Conservation (phyloP, 2,329 filamentous ascomycete genomes). For the Fusarium concolor region DNA sequence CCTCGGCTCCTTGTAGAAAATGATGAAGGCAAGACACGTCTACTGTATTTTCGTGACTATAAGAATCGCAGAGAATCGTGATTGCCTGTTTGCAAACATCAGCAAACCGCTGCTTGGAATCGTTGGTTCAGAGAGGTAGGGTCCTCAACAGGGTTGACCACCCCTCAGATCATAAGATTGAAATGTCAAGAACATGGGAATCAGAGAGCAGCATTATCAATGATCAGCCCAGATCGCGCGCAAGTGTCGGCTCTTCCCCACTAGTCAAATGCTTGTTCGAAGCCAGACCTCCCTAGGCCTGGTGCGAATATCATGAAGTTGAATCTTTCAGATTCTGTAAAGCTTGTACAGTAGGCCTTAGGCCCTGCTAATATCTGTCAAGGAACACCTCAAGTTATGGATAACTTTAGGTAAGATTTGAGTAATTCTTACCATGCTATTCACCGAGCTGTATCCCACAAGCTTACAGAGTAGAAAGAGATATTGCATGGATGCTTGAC, state of each 20-base stretch:
- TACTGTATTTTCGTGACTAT: background rate
- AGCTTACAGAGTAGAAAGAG: too few species aligned
- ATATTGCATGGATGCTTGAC: constrained; percentile 24
- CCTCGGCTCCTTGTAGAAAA: constrained; percentile 18
- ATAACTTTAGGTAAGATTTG: too few species aligned
- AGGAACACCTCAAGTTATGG: too few species aligned
- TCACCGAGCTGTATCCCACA: too few species aligned
- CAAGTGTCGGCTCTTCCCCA: constrained; percentile 11
- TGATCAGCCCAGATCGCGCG: constrained; percentile 37
- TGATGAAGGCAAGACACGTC: background rate
- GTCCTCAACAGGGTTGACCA: background rate
- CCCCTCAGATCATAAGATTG: constrained; percentile 11
- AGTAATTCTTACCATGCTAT: too few species aligned
- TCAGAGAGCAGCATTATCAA: constrained; percentile 4
- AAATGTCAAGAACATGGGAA: background rate
- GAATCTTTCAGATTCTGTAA: background rate
- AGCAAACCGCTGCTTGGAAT: background rate
- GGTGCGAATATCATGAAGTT: constrained; percentile 24
- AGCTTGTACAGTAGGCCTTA: background rate
- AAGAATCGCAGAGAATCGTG: background rate
- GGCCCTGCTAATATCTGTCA: too few species aligned
- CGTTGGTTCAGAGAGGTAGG: background rate
- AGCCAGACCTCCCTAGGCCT: constrained; percentile 9
- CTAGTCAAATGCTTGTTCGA: constrained; percentile 28
- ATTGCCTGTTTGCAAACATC: background rate